A percentile compares a stretch with the other conserved stretches of the same genome.
phyloP scores from a whole-genome alignment of 2,329 filamentous ascomycete species.

The Colletotrichum gigasporum region DNA sequence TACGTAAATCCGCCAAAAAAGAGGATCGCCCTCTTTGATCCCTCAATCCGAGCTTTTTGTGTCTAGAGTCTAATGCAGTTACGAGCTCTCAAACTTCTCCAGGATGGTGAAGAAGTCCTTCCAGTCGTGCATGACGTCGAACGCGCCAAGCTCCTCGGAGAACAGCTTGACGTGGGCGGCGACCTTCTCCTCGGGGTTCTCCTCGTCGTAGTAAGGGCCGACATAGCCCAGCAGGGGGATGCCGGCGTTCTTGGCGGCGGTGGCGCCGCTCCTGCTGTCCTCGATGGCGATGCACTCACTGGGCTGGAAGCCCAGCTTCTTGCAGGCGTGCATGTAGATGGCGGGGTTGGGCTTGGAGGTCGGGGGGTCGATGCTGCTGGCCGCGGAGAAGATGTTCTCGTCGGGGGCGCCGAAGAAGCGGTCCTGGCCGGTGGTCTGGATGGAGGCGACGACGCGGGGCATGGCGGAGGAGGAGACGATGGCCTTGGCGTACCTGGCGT shows the following conservation, averaged over 20 bases:
- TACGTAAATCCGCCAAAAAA: not conserved
- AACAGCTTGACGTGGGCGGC: slow-evolving; percentile 31
- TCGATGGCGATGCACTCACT: slow-evolving; percentile 83
- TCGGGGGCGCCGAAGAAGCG: slow-evolving; percentile 79
- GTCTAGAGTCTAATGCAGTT: too few relatives aligned
- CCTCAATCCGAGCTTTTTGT: too few relatives aligned
- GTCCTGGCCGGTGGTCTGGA: slow-evolving; percentile 81
- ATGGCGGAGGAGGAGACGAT: slow-evolving; percentile 86
- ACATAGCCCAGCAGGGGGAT: slow-evolving; percentile 88
- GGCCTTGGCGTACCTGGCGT: slow-evolving; percentile 74
- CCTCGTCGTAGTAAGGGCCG: slow-evolving; percentile 74
- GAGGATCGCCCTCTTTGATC: not conserved
- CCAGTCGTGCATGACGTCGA: slow-evolving; percentile 32
- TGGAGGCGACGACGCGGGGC: slow-evolving; percentile 78
- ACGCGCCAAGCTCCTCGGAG: slow-evolving; percentile 27
- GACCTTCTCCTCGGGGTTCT: slow-evolving; percentile 72
- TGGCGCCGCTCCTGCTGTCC: slow-evolving; percentile 86
- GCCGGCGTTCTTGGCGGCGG: slow-evolving; percentile 77
- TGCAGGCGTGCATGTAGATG: slow-evolving; percentile 82
- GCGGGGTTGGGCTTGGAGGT: slow-evolving; percentile 91
- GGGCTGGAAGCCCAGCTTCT: slow-evolving; percentile 76
- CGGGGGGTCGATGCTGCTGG: slow-evolving; percentile 78
- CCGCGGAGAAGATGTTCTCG: slow-evolving; percentile 82
- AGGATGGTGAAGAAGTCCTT: slow-evolving; percentile 33
- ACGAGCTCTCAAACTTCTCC: slow-evolving; percentile 32